Evolutionary conservation across 495 filamentous ascomycete genomes (phyloP).

Genomic region (Penicillium herquei): DNA sequence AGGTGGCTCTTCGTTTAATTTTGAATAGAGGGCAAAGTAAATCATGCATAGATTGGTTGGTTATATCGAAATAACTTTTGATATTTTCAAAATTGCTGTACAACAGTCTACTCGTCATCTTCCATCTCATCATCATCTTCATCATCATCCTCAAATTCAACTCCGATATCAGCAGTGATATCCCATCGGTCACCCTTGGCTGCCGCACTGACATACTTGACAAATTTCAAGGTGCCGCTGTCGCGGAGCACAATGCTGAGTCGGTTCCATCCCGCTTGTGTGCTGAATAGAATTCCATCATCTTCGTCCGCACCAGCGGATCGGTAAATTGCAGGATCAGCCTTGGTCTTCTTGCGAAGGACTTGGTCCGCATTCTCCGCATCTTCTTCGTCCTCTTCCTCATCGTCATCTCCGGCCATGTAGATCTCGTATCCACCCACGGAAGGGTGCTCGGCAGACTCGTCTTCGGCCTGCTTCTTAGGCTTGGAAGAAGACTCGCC

Average conservation of each 20-base stretch:
- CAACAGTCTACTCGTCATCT: conserved; percentile 1
- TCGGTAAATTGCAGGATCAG: conserved; percentile 84
- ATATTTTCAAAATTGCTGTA: not conserved
- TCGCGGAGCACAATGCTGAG: conserved; percentile 88
- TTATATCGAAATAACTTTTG: not conserved
- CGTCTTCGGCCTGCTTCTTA: conserved; percentile 23
- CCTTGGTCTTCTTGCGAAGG: conserved; percentile 32
- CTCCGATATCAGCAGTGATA: conserved; percentile 62
- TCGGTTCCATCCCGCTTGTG: conserved; percentile 84
- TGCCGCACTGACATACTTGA: conserved; percentile 86
- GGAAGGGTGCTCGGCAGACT: conserved; percentile 48
- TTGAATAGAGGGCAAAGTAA: not conserved
- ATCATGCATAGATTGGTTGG: no score
- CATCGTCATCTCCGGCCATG: conserved; percentile 82
- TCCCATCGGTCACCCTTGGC: conserved; percentile 95
- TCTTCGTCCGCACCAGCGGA: conserved; percentile 72
- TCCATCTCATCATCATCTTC: conserved; percentile 36
- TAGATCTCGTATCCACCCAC: conserved; percentile 89
- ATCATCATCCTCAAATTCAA: conserved; percentile 44
- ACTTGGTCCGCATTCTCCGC: conserved; percentile 30
- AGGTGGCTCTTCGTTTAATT: not conserved
- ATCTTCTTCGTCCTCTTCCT: conserved; percentile 49
- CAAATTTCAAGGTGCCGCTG: conserved; percentile 80
- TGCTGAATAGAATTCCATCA: conserved; percentile 87
- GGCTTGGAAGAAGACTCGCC: conserved; percentile 18